Evolutionary conservation across 2,329 filamentous ascomycete species (phyloP), one percentile per base, ranked within the genome.

Genomic region (Alternaria conjuncta): DNA sequence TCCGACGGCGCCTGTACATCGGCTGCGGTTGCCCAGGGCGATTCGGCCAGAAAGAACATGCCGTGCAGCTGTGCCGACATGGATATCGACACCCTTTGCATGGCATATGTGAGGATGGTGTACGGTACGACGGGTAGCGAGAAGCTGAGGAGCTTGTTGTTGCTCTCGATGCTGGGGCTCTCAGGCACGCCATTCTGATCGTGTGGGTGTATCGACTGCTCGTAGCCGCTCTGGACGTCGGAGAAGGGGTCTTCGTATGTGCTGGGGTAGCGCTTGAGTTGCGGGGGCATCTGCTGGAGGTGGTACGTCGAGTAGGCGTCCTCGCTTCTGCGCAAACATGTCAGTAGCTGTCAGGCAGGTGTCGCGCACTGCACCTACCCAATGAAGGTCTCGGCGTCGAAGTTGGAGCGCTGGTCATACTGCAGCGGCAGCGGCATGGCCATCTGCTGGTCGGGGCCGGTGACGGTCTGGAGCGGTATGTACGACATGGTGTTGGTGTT

Each of bases 11-110:
- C 83, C 44, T 81, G 83, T 10, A 84, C 82, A 83, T 81, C 87
- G 80, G 79, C 89, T 79, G 84, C 82, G 5, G 85, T 82, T 65
- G 85, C 88, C 74, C 90, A 86, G 2, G 91, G 90, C 82, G 92
- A 91, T 77, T 95, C 92, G 28, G 92, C 93, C 30, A 95, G 84
- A 78, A 95, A 95, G 83, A 95, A 95, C 92, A 95, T 94, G 82
- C 92, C 92, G 76, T 94, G 92, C 28, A 95, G 88, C 81, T 95
- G 92, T 15, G 92, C 92, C 21, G 86, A 86, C 84, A 94, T 89
- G 71, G 82, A 85, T 11, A 92, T 83, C 58, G 91, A 88, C 28
- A 87, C 86, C 54, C 89, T 85, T 45, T 73, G 71, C 56, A 88
- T 89, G 7, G 84, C 80, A 66, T 91, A 90, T 70, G 92, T 91